Percentiles rank a stretch among this genome's conserved stretches.
These are phyloP conservation scores for Phytophthora litchii DNA, from an alignment of 352 stramenopile species.

Conservation along the genomic window DNA sequence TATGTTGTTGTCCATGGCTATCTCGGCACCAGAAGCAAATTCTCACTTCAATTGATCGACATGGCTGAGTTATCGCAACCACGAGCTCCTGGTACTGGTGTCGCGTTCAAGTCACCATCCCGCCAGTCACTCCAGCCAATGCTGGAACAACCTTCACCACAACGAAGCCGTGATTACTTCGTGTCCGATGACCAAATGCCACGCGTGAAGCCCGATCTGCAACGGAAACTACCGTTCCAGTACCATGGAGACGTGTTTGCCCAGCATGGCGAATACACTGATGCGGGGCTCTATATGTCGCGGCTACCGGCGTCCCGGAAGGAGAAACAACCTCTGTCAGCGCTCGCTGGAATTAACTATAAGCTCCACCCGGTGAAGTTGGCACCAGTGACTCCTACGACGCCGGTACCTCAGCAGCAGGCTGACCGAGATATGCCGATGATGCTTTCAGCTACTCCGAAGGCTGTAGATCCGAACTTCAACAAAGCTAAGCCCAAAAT, in stretches of 20 bases:
- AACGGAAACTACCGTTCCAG: slow-evolving; percentile 61
- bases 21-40: slow-evolving; percentile 6
- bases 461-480: slow-evolving; percentile 4
- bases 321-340: slow-evolving; percentile 36
- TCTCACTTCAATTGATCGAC: neutral
- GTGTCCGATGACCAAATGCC: slow-evolving; percentile 6
- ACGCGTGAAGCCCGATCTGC: slow-evolving; percentile 30
- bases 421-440: slow-evolving; percentile 10
- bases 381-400: slow-evolving; percentile 41
- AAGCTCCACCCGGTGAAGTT: slow-evolving; percentile 51
- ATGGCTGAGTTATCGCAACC: slow-evolving; percentile 25
- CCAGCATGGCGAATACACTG: slow-evolving; percentile 73
- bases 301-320: slow-evolving; percentile 62
- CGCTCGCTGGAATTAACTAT: slow-evolving; percentile 39
- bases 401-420: slow-evolving; percentile 20
- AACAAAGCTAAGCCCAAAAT: slow-evolving; percentile 38
- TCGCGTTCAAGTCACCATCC: slow-evolving; percentile 15
- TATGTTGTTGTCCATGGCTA: neutral
- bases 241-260: slow-evolving; percentile 77
- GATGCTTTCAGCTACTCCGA: neutral
- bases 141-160: slow-evolving; percentile 24
- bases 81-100: neutral
- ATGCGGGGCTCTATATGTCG: slow-evolving; percentile 77
- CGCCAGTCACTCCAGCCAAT: slow-evolving; percentile 17
- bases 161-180: slow-evolving; percentile 39